Base-by-base conservation (phyloP, 345 rosid genomes). In the Hevea brasiliensis region DNA sequence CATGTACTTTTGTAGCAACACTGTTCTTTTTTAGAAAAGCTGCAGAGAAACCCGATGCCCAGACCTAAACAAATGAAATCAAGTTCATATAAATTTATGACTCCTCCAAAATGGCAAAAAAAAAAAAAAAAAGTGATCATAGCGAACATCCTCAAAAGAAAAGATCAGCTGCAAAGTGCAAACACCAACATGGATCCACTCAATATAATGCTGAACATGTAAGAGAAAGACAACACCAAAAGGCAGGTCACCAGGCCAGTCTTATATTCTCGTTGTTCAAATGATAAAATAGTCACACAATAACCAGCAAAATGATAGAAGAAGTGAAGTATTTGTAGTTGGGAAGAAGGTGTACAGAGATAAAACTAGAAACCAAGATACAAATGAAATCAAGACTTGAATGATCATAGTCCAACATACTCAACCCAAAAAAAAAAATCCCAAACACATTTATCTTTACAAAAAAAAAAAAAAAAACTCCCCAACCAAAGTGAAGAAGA, bases 1-100 rank as follows among this genome's bases (percentile, higher is more conserved):
- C 40, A 15, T 74, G 71, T 62, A 87, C 92, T 82, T 90, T 96
- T 24, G 97, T 87, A 26, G 98, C 98, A 74, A 93, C 79, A 23
- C 98, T 96, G 45, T 74, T 77, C 82, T 93, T 96, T 79, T 96
- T 96, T 63, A 96, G 88, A 79, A 96, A 85, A 17, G 99, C 99
- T 0, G 99, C 99, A 7, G 92, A 91, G 82, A 93, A 96, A 72
- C 99, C 99, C 0, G 95, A 93, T 58, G 98, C 98, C 98, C 98
- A 96, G 44, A 93, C 99, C 99, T 96, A 73, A 37, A 74, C 50
- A 81, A 73, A 72, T 67, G 71, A 65, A 68, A 72, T 26, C 63
- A 81, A 67, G 54, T 71, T 27, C 50, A 35, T 21, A n/a, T 15
- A 14, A 58, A 35, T 47, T 41, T 32, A 35, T 12, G 35, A 23